phyloP scores from a whole-genome alignment of 73 alveolate species.

The Uronychia setigera region DNA sequence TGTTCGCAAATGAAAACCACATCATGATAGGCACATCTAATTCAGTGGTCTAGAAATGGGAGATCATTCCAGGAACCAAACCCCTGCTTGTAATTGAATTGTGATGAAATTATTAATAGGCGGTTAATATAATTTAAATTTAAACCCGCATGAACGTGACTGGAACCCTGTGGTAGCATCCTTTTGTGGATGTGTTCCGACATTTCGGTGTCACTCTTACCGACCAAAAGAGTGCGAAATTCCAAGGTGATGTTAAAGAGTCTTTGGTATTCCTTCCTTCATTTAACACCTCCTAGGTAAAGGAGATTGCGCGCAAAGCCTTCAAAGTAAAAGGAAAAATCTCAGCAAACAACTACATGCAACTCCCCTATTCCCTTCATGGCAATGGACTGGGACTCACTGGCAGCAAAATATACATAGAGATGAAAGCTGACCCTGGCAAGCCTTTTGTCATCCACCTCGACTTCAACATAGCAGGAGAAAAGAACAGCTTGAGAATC shows the following conservation, averaged over 20 bases:
- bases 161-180: constrained; percentile 73
- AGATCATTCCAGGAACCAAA: constrained; percentile 13
- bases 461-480: constrained; percentile 66
- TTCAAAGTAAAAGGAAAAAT: constrained; percentile 77
- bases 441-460: constrained; percentile 85
- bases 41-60: constrained; percentile 46
- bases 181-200: constrained; percentile 80
- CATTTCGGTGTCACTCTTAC: constrained; percentile 46
- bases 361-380: constrained; percentile 76
- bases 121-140: background rate
- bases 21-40: constrained; percentile 52
- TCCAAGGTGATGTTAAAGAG: constrained; percentile 74
- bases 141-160: background rate
- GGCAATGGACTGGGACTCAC: constrained; percentile 70
- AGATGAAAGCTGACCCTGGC: constrained; percentile 65
- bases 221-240: constrained; percentile 53
- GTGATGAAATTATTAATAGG: background rate
- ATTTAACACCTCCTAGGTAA: constrained; percentile 60
- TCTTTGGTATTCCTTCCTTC: constrained; percentile 23
- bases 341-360: constrained; percentile 85
- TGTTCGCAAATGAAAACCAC: constrained; percentile 51
- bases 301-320: constrained; percentile 87
- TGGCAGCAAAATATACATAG: constrained; percentile 79
- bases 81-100: background rate
- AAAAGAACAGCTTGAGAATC: constrained; percentile 62